Evolutionary conservation across 768 basidiomycete species (phyloP).

Genomic region (Pleurotus giganteus): DNA sequence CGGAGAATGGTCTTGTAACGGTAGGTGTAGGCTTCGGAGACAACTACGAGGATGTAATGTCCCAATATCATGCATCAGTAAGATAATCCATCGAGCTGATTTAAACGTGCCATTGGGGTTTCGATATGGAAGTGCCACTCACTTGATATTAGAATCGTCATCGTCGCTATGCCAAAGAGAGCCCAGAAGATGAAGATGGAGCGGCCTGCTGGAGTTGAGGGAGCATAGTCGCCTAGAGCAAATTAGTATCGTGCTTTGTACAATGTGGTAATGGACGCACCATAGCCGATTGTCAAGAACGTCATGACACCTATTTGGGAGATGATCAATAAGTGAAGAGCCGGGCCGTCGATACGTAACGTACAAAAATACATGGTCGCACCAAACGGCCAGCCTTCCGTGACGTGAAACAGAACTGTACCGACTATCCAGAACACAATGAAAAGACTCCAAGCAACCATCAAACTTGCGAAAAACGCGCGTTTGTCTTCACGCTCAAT

Average conservation of each 20-base stretch:
- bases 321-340: background rate
- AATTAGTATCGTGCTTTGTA: background rate
- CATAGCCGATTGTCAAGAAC: conserved; percentile 76
- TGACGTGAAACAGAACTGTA: conserved; percentile 62
- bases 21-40: conserved; percentile 64
- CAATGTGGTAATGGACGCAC: conserved; percentile 18
- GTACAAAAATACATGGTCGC: conserved; percentile 70
- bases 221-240: conserved; percentile 55
- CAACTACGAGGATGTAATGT: conserved; percentile 32
- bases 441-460: conserved; percentile 59
- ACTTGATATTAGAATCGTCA: conserved; percentile 78
- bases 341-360: conserved; percentile 16
- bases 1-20: conserved; percentile 61
- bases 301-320: conserved; percentile 56
- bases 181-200: conserved; percentile 81
- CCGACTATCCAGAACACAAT: conserved; percentile 83
- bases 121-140: conserved; percentile 20
- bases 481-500: conserved; percentile 46
- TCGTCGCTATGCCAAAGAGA: conserved; percentile 68
- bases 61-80: background rate
- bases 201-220: conserved; percentile 64
- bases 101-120: too few species aligned
- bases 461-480: conserved; percentile 56
- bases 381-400: conserved; percentile 69
- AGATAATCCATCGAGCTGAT: too few species aligned